Conservation (phyloP, 2,329 filamentous ascomycete species). For the Penicillium frequentans region DNA sequence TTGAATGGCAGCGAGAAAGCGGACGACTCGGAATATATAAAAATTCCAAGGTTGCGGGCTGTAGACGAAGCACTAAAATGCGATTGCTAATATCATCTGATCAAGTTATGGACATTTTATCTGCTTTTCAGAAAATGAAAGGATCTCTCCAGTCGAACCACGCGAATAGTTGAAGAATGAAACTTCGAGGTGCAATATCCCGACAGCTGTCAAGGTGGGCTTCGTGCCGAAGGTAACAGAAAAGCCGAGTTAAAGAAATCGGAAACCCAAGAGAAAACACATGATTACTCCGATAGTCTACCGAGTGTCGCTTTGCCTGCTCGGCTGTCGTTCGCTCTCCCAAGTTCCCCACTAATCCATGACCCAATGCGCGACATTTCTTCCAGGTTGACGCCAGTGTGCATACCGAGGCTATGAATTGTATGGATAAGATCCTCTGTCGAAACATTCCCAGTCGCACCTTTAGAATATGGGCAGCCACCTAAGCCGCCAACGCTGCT, state of each 20-base stretch:
- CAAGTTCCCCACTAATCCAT: conserved; percentile 58
- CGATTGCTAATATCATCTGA: not conserved
- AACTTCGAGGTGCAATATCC: not conserved
- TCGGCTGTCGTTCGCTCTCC: conserved; percentile 53
- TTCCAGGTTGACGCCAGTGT: conserved; percentile 59
- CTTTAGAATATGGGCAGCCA: conserved; percentile 65
- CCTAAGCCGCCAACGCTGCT: conserved; percentile 64
- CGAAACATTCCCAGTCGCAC: conserved; percentile 65
- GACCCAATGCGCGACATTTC: conserved; percentile 56
- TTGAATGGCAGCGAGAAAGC: no score
- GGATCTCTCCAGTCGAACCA: not conserved
- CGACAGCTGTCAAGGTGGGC: not conserved
- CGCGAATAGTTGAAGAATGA: not conserved
- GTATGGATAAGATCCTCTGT: conserved; percentile 64
- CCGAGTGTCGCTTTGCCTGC: conserved; percentile 54
- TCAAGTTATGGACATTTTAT: not conserved
- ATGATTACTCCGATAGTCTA: conserved; percentile 29
- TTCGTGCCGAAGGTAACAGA: not conserved
- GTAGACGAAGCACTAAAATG: no score
- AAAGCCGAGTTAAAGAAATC: not conserved
- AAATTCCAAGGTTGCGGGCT: no score
- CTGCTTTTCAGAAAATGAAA: not conserved
- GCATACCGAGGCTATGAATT: conserved; percentile 60
- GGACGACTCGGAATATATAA: no score
- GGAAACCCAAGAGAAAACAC: not conserved